These are phyloP conservation scores for Globisporangium apiculatum DNA, from an alignment of 352 stramenopile genomes.

Conservation along the genomic window DNA sequence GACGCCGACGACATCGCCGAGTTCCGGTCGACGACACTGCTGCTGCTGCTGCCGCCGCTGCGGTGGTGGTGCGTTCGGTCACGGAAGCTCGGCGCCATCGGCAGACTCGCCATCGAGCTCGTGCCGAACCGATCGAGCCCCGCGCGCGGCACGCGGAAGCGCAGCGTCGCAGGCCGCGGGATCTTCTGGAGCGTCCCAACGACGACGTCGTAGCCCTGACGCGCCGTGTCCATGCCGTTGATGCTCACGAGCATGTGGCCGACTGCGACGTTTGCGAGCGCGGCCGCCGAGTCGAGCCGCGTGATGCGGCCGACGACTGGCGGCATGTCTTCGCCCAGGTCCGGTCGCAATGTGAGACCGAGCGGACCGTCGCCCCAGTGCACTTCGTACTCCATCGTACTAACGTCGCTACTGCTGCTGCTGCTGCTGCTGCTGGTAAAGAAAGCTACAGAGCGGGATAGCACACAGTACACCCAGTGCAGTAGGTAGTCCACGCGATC, in stretches of 20 bases:
- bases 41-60: no score
- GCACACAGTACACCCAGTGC: no score
- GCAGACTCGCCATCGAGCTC: conserved; percentile 14
- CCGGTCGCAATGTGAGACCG: conserved; percentile 73
- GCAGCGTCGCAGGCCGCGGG: conserved; percentile 64
- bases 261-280: conserved; percentile 70
- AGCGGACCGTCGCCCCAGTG: conserved; percentile 77
- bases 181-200: conserved; percentile 83
- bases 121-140: conserved; percentile 2
- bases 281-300: conserved; percentile 74
- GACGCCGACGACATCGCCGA: conserved; percentile 33
- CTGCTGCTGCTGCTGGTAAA: no score
- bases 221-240: conserved; percentile 79
- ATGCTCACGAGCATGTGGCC: conserved; percentile 88
- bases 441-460: no score
- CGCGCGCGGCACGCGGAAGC: conserved; percentile 72
- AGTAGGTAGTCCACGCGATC: no score
- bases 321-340: conserved; percentile 84
- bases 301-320: conserved; percentile 84
- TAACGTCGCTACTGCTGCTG: conserved; percentile 6
- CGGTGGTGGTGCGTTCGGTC: conserved; percentile 7
- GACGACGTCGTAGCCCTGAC: conserved; percentile 80
- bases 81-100: conserved; percentile 23
- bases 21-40: conserved; percentile 10
- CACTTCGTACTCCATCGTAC: conserved; percentile 82